phyloP scores from a whole-genome alignment of 148 eudicot genomes.

The Rhododendron kiyosumense region DNA sequence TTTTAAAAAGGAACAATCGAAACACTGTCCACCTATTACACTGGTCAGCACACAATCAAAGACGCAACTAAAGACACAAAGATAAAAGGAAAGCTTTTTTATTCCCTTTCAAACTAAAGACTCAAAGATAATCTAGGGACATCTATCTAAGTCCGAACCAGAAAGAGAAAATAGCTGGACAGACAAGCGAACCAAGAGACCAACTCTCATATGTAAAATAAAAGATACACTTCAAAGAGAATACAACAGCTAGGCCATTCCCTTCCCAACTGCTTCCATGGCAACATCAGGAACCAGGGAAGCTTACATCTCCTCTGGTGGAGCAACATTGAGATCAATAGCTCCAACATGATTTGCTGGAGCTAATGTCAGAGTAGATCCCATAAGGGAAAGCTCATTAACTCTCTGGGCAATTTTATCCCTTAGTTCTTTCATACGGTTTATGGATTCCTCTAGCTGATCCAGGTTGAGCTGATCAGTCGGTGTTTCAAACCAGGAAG shows the following conservation, averaged over 20 bases:
- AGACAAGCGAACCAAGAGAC: not conserved
- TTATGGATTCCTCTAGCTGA: not conserved
- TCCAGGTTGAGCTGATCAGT: not conserved
- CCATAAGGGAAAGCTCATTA: not conserved
- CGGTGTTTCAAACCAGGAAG: not conserved
- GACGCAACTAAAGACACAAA: not conserved
- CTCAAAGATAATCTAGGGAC: not conserved
- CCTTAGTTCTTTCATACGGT: not conserved
- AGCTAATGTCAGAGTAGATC: not conserved
- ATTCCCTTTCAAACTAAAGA: not conserved
- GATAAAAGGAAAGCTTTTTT: not conserved
- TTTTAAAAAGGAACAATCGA: not conserved
- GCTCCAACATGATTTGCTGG: not conserved
- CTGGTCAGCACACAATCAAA: not conserved
- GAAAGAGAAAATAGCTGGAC: not conserved
- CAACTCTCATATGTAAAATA: not conserved
- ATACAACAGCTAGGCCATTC: not conserved
- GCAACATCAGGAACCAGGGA: not conserved
- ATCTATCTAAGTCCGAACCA: not conserved
- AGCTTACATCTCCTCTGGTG: not conserved
- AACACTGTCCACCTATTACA: not conserved
- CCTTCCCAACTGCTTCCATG: not conserved
- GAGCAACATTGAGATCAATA: slow-evolving; percentile 10
- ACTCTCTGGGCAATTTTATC: not conserved
- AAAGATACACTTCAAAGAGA: not conserved